A percentile compares a stretch with the other conserved stretches of the same genome.
Evolutionary conservation across 2,329 filamentous ascomycete genomes (phyloP).

Genomic region (Exophiala dermatitidis): DNA sequence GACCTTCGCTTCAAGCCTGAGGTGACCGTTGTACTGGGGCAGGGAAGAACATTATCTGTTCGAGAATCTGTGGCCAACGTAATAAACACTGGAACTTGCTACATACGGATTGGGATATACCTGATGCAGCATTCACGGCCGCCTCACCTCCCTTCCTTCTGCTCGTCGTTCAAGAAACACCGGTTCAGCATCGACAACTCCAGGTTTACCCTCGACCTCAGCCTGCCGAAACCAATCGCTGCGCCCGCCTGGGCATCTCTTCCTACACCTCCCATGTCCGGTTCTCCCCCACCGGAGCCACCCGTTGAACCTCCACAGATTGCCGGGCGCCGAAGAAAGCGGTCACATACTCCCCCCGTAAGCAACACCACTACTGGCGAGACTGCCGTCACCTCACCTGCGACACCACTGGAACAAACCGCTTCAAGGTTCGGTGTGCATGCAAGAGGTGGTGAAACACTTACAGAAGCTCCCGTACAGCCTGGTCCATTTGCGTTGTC

Average conservation of each 20-base stretch:
- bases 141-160: slow-evolving; percentile 18
- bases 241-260: slow-evolving; percentile 36
- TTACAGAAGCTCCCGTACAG: slow-evolving; percentile 9
- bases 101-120: background rate
- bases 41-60: no score
- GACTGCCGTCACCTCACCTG: slow-evolving; percentile 15
- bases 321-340: slow-evolving; percentile 30
- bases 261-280: slow-evolving; percentile 40
- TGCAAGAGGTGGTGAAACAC: slow-evolving; percentile 16
- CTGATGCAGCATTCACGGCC: slow-evolving; percentile 27
- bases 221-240: slow-evolving; percentile 25
- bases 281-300: slow-evolving; percentile 35
- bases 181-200: slow-evolving; percentile 28
- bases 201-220: slow-evolving; percentile 28
- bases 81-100: no score
- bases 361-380: slow-evolving; percentile 17
- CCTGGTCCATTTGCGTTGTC: slow-evolving; percentile 13
- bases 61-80: no score
- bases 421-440: slow-evolving; percentile 18
- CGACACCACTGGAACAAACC: slow-evolving; percentile 13
- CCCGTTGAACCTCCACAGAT: slow-evolving; percentile 35
- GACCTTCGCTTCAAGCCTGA: slow-evolving; percentile 6
- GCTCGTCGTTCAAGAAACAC: slow-evolving; percentile 27
- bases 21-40: background rate
- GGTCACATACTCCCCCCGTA: slow-evolving; percentile 29